Percentiles rank a stretch among this genome's conserved stretches.
Conservation (phyloP, 441 rosid genomes). For the Cnidoscolus chayamansa region DNA sequence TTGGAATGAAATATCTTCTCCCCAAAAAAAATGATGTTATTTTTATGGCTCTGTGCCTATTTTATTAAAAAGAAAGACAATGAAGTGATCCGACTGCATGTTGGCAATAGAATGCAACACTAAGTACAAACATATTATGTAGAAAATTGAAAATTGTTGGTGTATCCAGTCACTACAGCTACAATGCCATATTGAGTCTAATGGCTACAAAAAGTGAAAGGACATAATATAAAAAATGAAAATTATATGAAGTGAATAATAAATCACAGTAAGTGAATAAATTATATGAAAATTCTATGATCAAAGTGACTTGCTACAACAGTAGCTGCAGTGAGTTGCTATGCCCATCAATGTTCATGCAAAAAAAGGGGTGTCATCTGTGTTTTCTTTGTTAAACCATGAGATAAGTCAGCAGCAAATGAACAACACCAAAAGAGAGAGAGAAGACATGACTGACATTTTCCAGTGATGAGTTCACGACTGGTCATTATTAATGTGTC, state of each 20-base stretch:
- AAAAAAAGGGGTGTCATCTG: not conserved
- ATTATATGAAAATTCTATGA: too few species aligned
- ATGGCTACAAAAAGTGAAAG: too few species aligned
- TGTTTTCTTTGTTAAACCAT: not conserved
- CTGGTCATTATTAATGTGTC: slow-evolving; percentile 92
- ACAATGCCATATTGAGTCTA: too few species aligned
- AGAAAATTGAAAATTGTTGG: not conserved
- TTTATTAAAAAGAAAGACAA: slow-evolving; percentile 9
- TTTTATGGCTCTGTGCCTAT: not conserved
- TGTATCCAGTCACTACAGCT: too few species aligned
- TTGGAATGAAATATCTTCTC: not conserved
- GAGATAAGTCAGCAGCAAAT: slow-evolving; percentile 9
- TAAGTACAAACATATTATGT: not conserved
- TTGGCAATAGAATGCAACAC: not conserved
- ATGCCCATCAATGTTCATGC: too few species aligned
- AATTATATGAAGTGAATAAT: too few species aligned
- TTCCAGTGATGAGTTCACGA: slow-evolving; percentile 83
- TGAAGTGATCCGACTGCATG: not conserved
- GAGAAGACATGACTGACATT: slow-evolving; percentile 45
- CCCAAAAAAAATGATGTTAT: not conserved
- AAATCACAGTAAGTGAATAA: too few species aligned
- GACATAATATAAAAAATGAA: too few species aligned
- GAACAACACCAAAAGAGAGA: slow-evolving; percentile 9
- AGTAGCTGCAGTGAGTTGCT: too few species aligned
- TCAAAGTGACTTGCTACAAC: too few species aligned